Base-by-base conservation (phyloP, 129 eudicot genomes). In the Flaveria brownii region DNA sequence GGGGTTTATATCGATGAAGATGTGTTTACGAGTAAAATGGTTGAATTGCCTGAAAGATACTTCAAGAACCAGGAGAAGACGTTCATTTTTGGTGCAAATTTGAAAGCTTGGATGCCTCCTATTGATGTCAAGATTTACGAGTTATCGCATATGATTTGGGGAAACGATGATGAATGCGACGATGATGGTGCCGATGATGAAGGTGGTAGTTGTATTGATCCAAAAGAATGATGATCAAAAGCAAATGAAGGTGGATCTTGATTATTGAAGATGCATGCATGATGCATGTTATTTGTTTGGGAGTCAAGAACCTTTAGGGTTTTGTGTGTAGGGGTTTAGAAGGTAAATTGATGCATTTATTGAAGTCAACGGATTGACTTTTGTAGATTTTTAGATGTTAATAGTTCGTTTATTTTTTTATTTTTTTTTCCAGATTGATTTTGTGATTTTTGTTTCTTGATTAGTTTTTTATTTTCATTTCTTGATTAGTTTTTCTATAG, bases 1-100 rank as follows among this genome's bases (percentile, higher is more conserved):
- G 30, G 46, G 28, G 64, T n/a, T 30, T 71, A 30, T 51, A 18
- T 18, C 17, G 71, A 66, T 17, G 71, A 66, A 66, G 71, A 66
- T n/a, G 71, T 66, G 51, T 66, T 66, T 66, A 66, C 28, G 9
- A 39, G 3, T 14, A 71, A 51, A 12, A 25, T 71, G 76, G 65
- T 71, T 26, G 76, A 71, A 0, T 71, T 71, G 61, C 71, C 71
- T 0, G 71, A 66, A 66, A 66, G 71, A 66, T 41, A 39, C 51
- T 66, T 39, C 49, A 66, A 10, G 51, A 20, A 66, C 49, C 71
- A 66, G 71, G 50, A 39, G 2, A 66, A 66, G 14, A n/a, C 16
- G 16, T 16, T 39, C 11, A 10, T 9, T 17, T 39, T 66, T 4
- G 51, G 71, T 18, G 25, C 25, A 20, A 66, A 66, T 3, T 4